Evolutionary conservation across 148 eudicot species (phyloP), one percentile per base, ranked within the genome.

Genomic region (Talinum fruticosum): DNA sequence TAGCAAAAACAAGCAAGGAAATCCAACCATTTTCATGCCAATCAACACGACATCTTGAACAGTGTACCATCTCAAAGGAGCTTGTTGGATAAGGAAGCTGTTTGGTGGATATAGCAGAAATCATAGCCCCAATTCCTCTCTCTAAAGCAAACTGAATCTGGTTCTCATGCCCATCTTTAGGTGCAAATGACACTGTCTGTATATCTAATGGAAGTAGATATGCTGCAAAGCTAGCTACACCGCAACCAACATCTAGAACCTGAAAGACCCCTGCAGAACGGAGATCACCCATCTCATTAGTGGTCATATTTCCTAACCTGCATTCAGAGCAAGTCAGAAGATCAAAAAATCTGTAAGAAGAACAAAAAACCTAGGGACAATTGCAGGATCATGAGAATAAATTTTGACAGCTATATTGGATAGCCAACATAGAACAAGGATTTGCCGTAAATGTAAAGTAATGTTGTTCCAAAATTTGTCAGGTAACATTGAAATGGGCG

Each of bases 61-160:
- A 96, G 71, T 96, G 97, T 71, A 96, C 94, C 99, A 91, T 93
- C 53, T 96, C 99, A 77, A 93, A 93, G 61, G 99, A 91, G 73
- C 87, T 84, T 66, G 89, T 75, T n/a, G 99, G 97, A 83, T 91
- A 96, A 38, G 97, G 99, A 73, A 93, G 89, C 82, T 93, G 99
- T 79, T 93, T 93, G 34, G 99, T 96, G 57, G 93, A 86, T 80
- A 91, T 73, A 81, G 95, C 93, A 81, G 97, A 86, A 80, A 96
- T 88, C 99, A 96, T 96, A 54, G 97, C 93, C 45, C 92, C 88
- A 74, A 93, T 93, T 72, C 99, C 97, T 72, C 97, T 87, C 73
- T 96, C 99, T 79, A 96, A 83, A 77, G 99, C 97, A 87, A 93
- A 96, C 59, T 96, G 99, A 76, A 96, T 96, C 86, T 96, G 99